These are phyloP conservation scores for Crithidia expoeki DNA, from an alignment of 208 protist species.

Conservation along the genomic window DNA sequence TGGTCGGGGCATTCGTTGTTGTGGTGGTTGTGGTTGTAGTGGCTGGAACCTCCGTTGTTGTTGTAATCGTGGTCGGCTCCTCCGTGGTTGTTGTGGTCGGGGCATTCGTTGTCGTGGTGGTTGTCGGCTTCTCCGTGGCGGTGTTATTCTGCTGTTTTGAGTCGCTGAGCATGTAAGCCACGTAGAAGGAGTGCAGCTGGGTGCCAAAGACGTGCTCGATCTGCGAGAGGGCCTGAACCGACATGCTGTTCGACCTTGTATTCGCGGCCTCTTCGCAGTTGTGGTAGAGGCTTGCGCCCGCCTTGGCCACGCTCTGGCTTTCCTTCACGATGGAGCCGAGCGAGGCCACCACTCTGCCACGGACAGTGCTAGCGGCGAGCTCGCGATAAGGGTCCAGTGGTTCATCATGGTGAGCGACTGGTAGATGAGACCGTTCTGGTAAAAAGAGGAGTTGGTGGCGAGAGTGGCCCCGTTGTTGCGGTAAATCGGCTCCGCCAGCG, in stretches of 20 bases:
- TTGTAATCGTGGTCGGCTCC: not conserved
- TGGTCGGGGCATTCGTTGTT: not conserved
- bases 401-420: slow-evolving; percentile 61
- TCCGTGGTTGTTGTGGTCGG: not conserved
- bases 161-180: slow-evolving; percentile 34
- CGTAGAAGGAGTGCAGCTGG: slow-evolving; percentile 44
- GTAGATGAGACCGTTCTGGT: slow-evolving; percentile 55
- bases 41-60: slow-evolving; percentile 5
- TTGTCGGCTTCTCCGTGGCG: slow-evolving; percentile 9
- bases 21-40: slow-evolving; percentile 4
- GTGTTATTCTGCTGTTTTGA: not conserved
- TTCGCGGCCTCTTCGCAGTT: slow-evolving; percentile 39
- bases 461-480: slow-evolving; percentile 24
- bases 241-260: slow-evolving; percentile 24
- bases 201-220: slow-evolving; percentile 39
- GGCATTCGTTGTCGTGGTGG: slow-evolving; percentile 6
- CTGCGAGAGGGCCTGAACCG: slow-evolving; percentile 37
- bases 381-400: slow-evolving; percentile 51
- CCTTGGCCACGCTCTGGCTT: slow-evolving; percentile 34
- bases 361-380: slow-evolving; percentile 49
- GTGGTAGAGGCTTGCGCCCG: slow-evolving; percentile 19
- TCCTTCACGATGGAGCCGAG: slow-evolving; percentile 39
- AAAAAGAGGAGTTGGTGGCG: slow-evolving; percentile 46
- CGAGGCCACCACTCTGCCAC: slow-evolving; percentile 43
- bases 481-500: slow-evolving; percentile 37